These are phyloP conservation scores for Plectranthus barbatus DNA, from an alignment of 257 asterid genomes.

Conservation along the genomic window DNA sequence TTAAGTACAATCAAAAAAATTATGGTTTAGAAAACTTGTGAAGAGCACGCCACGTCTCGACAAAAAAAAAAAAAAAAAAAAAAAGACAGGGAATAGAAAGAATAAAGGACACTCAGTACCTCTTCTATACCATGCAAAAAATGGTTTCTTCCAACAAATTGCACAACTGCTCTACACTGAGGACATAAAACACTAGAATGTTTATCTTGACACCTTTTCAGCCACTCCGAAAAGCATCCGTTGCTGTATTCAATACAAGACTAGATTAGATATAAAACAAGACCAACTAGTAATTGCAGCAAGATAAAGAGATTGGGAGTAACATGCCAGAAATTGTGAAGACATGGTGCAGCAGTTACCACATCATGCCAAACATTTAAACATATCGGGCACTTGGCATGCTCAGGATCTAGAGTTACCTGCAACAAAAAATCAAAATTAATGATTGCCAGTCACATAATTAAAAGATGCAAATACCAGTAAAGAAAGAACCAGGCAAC, in stretches of 20 bases:
- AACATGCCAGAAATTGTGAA: constrained; percentile 86
- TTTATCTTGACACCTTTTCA: constrained; percentile 73
- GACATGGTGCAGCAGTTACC: constrained; percentile 95
- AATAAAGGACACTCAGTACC: constrained; percentile 29
- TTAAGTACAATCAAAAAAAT: too few species aligned
- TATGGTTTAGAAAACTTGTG: too few species aligned
- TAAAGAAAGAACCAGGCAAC: background rate
- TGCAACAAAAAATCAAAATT: constrained; percentile 19
- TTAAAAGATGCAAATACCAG: background rate
- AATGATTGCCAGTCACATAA: constrained; percentile 3
- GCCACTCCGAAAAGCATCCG: constrained; percentile 99
- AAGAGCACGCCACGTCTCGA: too few species aligned
- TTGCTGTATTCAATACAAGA: constrained; percentile 50
- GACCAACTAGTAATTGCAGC: background rate
- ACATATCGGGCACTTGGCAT: constrained; percentile 89
- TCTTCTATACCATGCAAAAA: constrained; percentile 85
- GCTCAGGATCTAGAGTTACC: constrained; percentile 72
- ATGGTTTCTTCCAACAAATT: constrained; percentile 91
- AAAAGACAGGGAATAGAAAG: background rate
- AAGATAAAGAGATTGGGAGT: constrained; percentile 7
- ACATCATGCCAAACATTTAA: constrained; percentile 93
- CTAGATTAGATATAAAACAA: background rate
- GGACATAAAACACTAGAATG: constrained; percentile 71
- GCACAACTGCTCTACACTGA: constrained; percentile 87
- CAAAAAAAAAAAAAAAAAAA: too few species aligned